phyloP scores from a whole-genome alignment of 371 early-diverging fungal species.

The Saksenaea oblongispora region DNA sequence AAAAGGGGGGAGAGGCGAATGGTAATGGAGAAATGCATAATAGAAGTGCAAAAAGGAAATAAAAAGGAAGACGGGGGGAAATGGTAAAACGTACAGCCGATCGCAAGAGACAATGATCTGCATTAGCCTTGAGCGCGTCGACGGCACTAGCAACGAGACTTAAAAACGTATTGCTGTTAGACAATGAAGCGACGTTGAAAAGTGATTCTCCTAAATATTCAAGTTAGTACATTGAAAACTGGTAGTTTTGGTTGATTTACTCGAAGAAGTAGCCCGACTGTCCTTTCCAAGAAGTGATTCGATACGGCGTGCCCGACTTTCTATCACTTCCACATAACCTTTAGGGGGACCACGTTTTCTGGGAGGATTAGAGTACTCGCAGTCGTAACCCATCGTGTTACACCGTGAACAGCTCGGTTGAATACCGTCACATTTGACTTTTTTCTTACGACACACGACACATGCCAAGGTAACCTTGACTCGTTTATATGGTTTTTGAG shows the following conservation, averaged over 20 bases:
- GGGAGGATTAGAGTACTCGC: conserved; percentile 46
- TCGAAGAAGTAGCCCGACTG: background rate
- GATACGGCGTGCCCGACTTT: conserved; percentile 66
- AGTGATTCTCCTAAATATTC: too few relatives aligned
- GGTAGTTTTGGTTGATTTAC: background rate
- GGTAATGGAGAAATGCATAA: background rate
- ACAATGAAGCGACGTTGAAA: background rate
- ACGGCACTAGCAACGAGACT: conserved; percentile 9
- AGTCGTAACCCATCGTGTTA: conserved; percentile 30
- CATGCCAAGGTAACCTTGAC: conserved; percentile 54
- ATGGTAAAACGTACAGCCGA: conserved; percentile 25
- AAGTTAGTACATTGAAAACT: too few relatives aligned
- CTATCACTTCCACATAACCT: conserved; percentile 75
- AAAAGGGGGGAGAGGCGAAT: background rate
- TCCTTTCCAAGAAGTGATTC: conserved; percentile 56
- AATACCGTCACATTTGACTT: conserved; percentile 52
- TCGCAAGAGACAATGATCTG: conserved; percentile 1
- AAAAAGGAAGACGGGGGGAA: background rate
- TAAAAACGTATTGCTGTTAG: conserved; percentile 6
- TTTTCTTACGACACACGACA: conserved; percentile 49
- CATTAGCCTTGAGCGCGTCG: conserved; percentile 2
- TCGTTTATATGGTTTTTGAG: conserved; percentile 22
- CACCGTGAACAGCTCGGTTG: conserved; percentile 51
- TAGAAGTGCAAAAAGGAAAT: background rate
- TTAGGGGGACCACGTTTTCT: conserved; percentile 73